Base-by-base conservation (phyloP, 1,284 basidiomycete genomes). In the Ceratobasidium sp. region DNA sequence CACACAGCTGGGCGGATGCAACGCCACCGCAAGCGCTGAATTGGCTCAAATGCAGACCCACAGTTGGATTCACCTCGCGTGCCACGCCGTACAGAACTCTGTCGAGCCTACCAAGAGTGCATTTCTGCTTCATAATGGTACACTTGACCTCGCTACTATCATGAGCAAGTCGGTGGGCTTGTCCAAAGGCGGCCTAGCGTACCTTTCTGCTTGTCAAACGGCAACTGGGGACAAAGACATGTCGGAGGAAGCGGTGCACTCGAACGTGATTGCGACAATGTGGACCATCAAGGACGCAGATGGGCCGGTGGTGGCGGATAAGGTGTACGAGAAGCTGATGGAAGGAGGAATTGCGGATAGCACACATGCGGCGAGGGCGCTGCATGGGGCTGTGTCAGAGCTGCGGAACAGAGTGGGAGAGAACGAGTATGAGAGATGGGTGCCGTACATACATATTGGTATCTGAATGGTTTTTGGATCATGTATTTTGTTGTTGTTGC, bases 31-130 rank as follows among this genome's bases (percentile, higher is more conserved):
- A 1, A 29, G 7, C 19, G 41, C 29, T 1, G 56, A 49, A 2
- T 24, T 73, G 2, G 56, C 27, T 1, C 19, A 19, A 13, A 49
- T 73, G 54, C 9, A 59, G 24, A 13, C 22, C 9, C 16, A 34
- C n/a, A 43, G 39, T 22, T 72, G 68, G 68, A 29, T 74, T 9
- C 71, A 74, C 31, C 24, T 65, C 27, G 58, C 72, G 2, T 74
- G 72, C 34, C 72, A 74, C 31, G 72, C 58, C 0, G 4, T 16
- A 7, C 72, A 74, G n/a, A 24, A 74, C 46, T 46, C 16, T 0
- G 13, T 9, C 2, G 61, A 74, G 2, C 72, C 72, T 8, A 43
- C 43, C 11, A 34, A 51, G 16, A 62, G 58, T n/a, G 46, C 46
- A 4, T 74, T 74, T 27, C n/a, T n/a, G 1, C 61, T 74, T 22